Conservation (phyloP, 305 asterid genomes). For the Fraxinus paxiana region DNA sequence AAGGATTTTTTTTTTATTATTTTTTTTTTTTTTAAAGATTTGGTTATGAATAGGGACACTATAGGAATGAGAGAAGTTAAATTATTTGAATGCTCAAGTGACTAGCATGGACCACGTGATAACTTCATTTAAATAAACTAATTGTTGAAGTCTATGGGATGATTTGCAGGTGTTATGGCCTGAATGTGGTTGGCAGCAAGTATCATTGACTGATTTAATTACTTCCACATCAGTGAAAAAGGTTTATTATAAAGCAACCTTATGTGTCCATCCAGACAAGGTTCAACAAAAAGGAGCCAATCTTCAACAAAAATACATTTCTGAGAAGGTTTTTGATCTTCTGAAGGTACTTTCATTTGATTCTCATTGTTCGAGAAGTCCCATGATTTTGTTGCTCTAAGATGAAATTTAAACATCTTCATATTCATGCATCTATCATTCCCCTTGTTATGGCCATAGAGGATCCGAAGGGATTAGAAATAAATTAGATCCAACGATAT, state of each 20-base stretch:
- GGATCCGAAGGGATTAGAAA: neutral
- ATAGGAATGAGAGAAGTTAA: neutral
- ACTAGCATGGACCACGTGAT: neutral
- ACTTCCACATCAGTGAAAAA: constrained; percentile 78
- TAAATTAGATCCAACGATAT: neutral
- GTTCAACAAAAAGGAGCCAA: constrained; percentile 91
- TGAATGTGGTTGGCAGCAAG: constrained; percentile 83
- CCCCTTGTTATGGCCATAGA: neutral
- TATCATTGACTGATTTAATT: constrained; percentile 76
- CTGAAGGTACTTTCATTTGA: constrained; percentile 53
- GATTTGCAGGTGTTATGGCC: constrained; percentile 71
- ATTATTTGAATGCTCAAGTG: neutral
- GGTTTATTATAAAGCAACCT: constrained; percentile 62
- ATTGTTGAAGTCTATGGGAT: constrained; percentile 3
- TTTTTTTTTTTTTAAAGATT: neutral
- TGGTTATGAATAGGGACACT: neutral
- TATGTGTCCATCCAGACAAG: constrained; percentile 89
- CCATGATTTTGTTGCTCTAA: neutral
- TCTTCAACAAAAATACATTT: constrained; percentile 69
- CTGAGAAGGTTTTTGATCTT: constrained; percentile 86
- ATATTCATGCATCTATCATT: neutral
- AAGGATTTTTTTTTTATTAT: neutral
- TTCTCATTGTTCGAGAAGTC: neutral
- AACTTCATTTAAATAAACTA: neutral
- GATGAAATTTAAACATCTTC: neutral